Percentiles rank a stretch among this genome's conserved stretches.
Conservation (phyloP, 1,284 basidiomycete genomes). For the Athelia sp. region DNA sequence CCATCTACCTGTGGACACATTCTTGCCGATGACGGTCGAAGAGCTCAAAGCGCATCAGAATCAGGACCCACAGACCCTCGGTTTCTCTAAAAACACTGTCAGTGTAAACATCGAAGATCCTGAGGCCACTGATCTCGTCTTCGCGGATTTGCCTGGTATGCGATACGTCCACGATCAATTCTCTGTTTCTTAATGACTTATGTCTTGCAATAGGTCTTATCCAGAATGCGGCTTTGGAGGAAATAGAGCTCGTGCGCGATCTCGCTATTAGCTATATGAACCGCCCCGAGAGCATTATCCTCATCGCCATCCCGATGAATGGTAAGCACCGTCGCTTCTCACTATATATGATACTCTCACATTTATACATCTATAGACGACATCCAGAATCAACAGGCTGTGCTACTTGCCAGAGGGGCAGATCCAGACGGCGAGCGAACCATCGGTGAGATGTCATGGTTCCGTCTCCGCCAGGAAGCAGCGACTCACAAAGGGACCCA, state of each 20-base stretch:
- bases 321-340: constrained; percentile 30
- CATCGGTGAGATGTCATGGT: constrained; percentile 38
- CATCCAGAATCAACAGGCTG: constrained; percentile 58
- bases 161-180: background rate
- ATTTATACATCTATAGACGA: constrained; percentile 44
- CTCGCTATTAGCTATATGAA: constrained; percentile 42
- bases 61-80: constrained; percentile 17
- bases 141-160: constrained; percentile 46
- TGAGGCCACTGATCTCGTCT: constrained; percentile 38
- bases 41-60: constrained; percentile 23
- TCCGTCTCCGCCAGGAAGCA: background rate
- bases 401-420: constrained; percentile 43
- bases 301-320: constrained; percentile 58
- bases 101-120: constrained; percentile 43
- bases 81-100: constrained; percentile 57
- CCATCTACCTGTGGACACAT: constrained; percentile 21
- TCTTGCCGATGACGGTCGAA: constrained; percentile 25
- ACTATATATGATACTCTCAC: background rate
- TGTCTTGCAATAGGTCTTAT: constrained; percentile 42
- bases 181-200: constrained; percentile 7
- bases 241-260: constrained; percentile 39
- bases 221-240: constrained; percentile 40
- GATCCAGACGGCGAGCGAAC: constrained; percentile 52
- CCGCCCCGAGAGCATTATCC: constrained; percentile 44
- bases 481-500: background rate